Evolutionary conservation across 129 eudicot genomes (phyloP).

Genomic region (Tagetes erecta): DNA sequence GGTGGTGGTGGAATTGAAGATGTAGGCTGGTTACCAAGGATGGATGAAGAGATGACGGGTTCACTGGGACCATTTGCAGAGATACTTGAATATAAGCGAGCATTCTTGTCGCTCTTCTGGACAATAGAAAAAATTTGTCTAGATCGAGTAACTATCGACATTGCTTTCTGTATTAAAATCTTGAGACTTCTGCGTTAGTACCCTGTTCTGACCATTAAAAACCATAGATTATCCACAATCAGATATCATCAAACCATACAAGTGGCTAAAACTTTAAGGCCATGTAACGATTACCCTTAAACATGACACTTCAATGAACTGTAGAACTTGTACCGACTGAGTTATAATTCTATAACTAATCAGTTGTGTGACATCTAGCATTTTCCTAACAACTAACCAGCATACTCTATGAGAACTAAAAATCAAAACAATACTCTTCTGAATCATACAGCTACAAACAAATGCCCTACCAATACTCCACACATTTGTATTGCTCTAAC

Average conservation of each 20-base stretch:
- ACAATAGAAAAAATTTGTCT: constrained; percentile 42
- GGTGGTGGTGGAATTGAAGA: constrained; percentile 46
- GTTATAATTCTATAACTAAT: background rate
- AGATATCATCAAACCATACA: background rate
- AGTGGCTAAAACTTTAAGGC: background rate
- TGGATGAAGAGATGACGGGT: constrained; percentile 39
- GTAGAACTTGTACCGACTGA: background rate
- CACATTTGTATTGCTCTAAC: constrained; percentile 1
- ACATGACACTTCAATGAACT: background rate
- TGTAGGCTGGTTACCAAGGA: constrained; percentile 27
- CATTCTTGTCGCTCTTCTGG: constrained; percentile 34
- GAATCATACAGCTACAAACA: constrained; percentile 11
- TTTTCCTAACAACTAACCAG: background rate
- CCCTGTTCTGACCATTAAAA: background rate
- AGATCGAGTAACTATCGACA: constrained; percentile 57
- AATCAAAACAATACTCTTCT: background rate
- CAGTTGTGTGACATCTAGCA: background rate
- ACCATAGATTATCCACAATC: background rate
- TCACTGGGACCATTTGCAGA: constrained; percentile 49
- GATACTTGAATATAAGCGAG: constrained; percentile 42
- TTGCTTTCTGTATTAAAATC: constrained; percentile 29
- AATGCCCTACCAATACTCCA: background rate
- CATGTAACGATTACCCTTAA: background rate
- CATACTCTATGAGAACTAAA: constrained; percentile 5
- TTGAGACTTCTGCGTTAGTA: background rate